Evolutionary conservation across 306 rosid species (phyloP).

Genomic region (Elaeagnus macrophylla): DNA sequence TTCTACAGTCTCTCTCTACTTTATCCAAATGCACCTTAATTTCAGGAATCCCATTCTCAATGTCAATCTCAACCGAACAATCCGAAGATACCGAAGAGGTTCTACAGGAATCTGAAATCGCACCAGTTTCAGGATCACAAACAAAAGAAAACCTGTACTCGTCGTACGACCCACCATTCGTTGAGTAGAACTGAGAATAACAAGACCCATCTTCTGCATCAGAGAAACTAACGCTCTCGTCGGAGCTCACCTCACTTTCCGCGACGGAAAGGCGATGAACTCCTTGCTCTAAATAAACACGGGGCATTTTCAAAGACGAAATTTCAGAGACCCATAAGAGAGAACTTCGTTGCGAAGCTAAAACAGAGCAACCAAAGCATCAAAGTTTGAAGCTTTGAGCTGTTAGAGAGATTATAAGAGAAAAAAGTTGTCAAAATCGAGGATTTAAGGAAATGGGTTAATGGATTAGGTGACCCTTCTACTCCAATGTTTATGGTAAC

Average conservation of each 20-base stretch:
- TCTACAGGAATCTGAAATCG: slow-evolving; percentile 40
- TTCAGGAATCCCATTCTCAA: slow-evolving; percentile 51
- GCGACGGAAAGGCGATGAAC: slow-evolving; percentile 31
- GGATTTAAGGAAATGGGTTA: too few species aligned
- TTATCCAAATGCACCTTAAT: slow-evolving; percentile 69
- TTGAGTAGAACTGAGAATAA: slow-evolving; percentile 77
- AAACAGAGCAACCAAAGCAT: background rate
- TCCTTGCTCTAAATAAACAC: slow-evolving; percentile 64
- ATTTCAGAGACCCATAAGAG: slow-evolving; percentile 33
- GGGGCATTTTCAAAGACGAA: slow-evolving; percentile 42
- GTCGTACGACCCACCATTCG: slow-evolving; percentile 84
- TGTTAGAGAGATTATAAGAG: too few species aligned
- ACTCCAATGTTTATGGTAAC: too few species aligned
- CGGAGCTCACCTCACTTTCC: slow-evolving; percentile 52
- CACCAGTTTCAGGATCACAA: slow-evolving; percentile 41
- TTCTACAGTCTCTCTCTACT: slow-evolving; percentile 83
- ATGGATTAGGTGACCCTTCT: too few species aligned
- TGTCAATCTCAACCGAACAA: slow-evolving; percentile 55
- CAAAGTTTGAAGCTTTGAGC: too few species aligned
- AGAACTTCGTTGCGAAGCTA: slow-evolving; percentile 3
- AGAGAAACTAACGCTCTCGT: slow-evolving; percentile 61
- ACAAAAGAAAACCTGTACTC: slow-evolving; percentile 62
- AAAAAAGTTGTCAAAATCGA: too few species aligned
- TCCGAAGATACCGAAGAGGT: slow-evolving; percentile 57
- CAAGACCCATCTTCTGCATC: slow-evolving; percentile 86